A percentile compares a stretch with the other conserved stretches of the same genome.
These are phyloP conservation scores for Aspergillus sergii DNA, from an alignment of 2,329 filamentous ascomycete species.

Conservation along the genomic window DNA sequence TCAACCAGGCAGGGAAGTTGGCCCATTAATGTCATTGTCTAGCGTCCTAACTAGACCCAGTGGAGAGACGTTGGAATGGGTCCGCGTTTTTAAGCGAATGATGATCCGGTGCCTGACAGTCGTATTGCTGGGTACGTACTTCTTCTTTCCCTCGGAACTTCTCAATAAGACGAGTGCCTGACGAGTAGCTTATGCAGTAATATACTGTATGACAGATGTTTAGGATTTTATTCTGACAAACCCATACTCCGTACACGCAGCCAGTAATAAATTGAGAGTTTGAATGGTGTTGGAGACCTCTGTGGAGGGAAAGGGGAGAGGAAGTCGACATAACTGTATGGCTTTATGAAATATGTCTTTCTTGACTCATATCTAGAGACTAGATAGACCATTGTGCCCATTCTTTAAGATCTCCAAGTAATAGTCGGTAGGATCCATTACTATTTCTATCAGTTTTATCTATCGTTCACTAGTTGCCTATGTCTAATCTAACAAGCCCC, in stretches of 20 bases:
- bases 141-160: background rate
- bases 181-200: background rate
- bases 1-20: conserved; percentile 14
- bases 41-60: background rate
- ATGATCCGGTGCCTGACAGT: conserved; percentile 23
- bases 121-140: conserved; percentile 4
- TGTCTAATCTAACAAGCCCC: conserved; percentile 7
- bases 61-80: conserved; percentile 23
- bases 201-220: background rate
- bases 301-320: no score
- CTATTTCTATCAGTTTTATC: background rate
- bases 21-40: conserved; percentile 9
- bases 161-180: background rate
- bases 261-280: background rate
- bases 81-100: conserved; percentile 20
- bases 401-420: background rate
- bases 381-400: background rate
- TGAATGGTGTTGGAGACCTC: background rate
- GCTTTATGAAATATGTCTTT: background rate
- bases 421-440: background rate
- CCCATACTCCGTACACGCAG: background rate
- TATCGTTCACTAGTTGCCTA: conserved; percentile 7
- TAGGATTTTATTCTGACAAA: background rate
- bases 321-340: background rate
- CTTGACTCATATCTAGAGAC: background rate